Percentiles rank a stretch among this genome's conserved stretches.
These are phyloP conservation scores for Exophiala alcalophila DNA, from an alignment of 2,329 filamentous ascomycete species.

Conservation along the genomic window DNA sequence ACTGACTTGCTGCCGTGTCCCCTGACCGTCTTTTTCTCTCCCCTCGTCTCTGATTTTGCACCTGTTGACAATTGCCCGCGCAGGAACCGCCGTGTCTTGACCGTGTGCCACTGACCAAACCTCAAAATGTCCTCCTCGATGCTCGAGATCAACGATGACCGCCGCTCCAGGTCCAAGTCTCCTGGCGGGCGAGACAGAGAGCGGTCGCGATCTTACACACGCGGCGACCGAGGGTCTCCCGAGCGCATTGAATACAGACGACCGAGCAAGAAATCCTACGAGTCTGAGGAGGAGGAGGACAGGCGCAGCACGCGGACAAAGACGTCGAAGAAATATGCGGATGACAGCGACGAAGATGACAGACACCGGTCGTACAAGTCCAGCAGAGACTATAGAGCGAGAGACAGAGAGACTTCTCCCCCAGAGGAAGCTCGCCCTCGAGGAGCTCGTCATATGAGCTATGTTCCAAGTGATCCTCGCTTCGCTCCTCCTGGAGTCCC, in stretches of 20 bases:
- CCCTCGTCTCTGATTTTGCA: background rate
- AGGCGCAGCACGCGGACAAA: conserved; percentile 26
- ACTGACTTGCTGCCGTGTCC: conserved; percentile 11
- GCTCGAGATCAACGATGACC: conserved; percentile 26
- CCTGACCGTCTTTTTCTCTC: conserved; percentile 4
- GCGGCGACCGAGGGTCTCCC: conserved; percentile 39
- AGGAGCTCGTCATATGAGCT: conserved; percentile 21
- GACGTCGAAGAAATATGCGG: conserved; percentile 33
- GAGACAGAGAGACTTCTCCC: conserved; percentile 18
- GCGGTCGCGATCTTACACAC: conserved; percentile 44
- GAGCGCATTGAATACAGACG: conserved; percentile 28
- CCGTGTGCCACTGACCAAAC: too few relatives aligned
- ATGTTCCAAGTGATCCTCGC: conserved; percentile 40
- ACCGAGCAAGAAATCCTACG: conserved; percentile 33
- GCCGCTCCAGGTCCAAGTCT: conserved; percentile 45
- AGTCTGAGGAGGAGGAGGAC: conserved; percentile 33
- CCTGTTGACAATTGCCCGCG: too few relatives aligned
- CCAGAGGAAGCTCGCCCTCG: conserved; percentile 15
- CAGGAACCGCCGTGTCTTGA: too few relatives aligned
- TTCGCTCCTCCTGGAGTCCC: conserved; percentile 42
- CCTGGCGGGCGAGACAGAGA: conserved; percentile 38
- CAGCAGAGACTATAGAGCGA: conserved; percentile 11
- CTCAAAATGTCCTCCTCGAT: conserved; percentile 22
- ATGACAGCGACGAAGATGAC: conserved; percentile 21
- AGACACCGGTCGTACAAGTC: conserved; percentile 22